Evolutionary conservation across 75 land plant genomes (phyloP).

Genomic region (Cunninghamia lanceolata): DNA sequence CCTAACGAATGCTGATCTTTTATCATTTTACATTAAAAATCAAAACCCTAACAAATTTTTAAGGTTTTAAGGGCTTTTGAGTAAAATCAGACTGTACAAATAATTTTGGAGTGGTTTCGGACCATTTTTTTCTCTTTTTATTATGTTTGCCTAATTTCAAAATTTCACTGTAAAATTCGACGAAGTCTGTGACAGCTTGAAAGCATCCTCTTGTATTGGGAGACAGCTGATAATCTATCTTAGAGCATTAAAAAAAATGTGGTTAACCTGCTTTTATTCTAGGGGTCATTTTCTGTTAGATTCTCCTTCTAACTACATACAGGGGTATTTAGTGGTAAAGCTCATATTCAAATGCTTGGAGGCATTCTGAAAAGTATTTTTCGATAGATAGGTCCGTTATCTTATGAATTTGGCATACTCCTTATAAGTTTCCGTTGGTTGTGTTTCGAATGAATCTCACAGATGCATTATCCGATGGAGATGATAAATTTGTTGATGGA

Average conservation of each 20-base stretch:
- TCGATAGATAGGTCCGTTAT: not conserved
- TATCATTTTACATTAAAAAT: too few species aligned
- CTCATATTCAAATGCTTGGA: not conserved
- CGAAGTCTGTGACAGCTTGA: too few species aligned
- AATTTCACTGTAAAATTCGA: too few species aligned
- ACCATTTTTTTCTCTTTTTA: too few species aligned
- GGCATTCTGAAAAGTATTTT: not conserved
- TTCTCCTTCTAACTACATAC: not conserved
- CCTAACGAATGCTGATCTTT: too few species aligned
- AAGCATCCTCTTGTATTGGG: not conserved
- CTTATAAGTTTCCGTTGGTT: conserved; percentile 18
- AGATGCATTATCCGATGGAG: conserved; percentile 18
- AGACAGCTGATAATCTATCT: not conserved
- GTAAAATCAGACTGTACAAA: too few species aligned
- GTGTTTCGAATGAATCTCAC: conserved; percentile 11
- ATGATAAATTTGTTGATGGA: conserved; percentile 76
- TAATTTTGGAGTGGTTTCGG: too few species aligned
- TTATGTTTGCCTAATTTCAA: too few species aligned
- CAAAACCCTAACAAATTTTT: too few species aligned
- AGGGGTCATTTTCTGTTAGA: not conserved
- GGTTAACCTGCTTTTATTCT: not conserved
- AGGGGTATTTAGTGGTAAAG: not conserved
- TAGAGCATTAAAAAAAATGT: not conserved
- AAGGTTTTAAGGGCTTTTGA: too few species aligned
- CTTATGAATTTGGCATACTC: not conserved